Evolutionary conservation across 1,139 yeast species (phyloP), one percentile per base, ranked within the genome.

Genomic region (Magnusiomyces starmeri): DNA sequence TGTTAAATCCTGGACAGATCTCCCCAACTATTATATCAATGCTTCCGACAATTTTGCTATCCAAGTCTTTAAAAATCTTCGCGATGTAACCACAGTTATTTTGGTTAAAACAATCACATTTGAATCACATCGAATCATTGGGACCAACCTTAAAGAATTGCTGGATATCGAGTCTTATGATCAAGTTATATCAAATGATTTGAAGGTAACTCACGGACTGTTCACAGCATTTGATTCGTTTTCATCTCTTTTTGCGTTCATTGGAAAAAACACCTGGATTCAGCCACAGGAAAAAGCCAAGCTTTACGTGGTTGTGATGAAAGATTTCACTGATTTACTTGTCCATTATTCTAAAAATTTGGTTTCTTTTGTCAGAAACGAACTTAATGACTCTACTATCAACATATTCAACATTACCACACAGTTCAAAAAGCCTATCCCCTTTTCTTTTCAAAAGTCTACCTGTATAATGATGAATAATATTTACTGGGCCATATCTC

Each of bases 401-500:
- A 16, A 40, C 14, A 32, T 32, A 4, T 14, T 4, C 12, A 32
- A 32, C 37, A 32, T 32, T 10, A 14, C 37, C n/a, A n/a, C n/a
- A 14, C 37, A 32, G n/a, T n/a, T 14, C 4, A 18, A 32, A 10
- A 32, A 14, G 12, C n/a, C 54, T 77, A 82, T 57, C 71, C 78
- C 88, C 0, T 83, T 76, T 63, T 76, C 79, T 53, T 86, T 85
- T 68, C 73, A 75, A 56, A 73, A 76, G 2, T 73, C 76, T 51
- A 82, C 92, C 0, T 87, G 95, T 67, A 79, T 85, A n/a, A 83
- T 85, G 22, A 71, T 88, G 51, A 86, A 86, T 65, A 82, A 88
- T 61, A 64, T 88, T 18, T 81, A 83, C 4, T 77, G 81, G 21
- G 78, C 85, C 70, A 75, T 46, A 22, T 16, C 22, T 6, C 37